Percentiles rank a stretch among this genome's conserved stretches.
Conservation (phyloP, 768 basidiomycete species). For the Podaxis rugospora region DNA sequence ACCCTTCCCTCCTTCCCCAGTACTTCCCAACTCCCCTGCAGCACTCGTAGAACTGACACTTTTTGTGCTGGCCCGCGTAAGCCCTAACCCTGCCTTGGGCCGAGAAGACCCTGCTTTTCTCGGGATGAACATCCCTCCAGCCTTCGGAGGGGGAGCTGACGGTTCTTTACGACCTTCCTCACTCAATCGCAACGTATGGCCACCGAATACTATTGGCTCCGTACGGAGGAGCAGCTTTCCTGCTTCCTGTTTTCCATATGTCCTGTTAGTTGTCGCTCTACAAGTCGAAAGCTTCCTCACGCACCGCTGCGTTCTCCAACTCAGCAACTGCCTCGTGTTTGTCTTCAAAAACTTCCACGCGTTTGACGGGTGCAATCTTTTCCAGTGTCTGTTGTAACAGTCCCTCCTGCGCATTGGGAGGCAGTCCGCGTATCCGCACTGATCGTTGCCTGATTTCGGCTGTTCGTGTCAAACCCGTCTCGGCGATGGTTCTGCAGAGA, state of each 20-base stretch:
- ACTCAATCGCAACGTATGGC: conserved; percentile 50
- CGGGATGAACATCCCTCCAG: conserved; percentile 61
- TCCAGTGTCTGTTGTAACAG: conserved; percentile 87
- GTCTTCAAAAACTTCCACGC: conserved; percentile 71
- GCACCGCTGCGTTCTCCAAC: conserved; percentile 60
- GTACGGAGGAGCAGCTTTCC: conserved; percentile 70
- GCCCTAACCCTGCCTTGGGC: conserved; percentile 70
- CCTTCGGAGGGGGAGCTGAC: conserved; percentile 29
- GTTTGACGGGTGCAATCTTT: conserved; percentile 64
- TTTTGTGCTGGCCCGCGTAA: conserved; percentile 23
- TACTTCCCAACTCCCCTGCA: conserved; percentile 16
- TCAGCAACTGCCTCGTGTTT: conserved; percentile 60
- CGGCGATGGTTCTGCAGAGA: conserved; percentile 23
- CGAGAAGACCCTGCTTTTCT: conserved; percentile 54
- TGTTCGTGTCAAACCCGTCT: conserved; percentile 50
- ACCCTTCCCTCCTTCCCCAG: conserved; percentile 37
- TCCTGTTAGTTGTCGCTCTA: not conserved
- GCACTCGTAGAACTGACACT: conserved; percentile 3
- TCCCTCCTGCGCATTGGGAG: conserved; percentile 79
- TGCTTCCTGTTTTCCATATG: conserved; percentile 56
- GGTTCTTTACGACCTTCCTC: conserved; percentile 43
- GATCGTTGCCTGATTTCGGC: conserved; percentile 65
- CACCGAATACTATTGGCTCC: conserved; percentile 71
- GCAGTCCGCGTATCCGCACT: conserved; percentile 72
- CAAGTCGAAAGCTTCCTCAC: conserved; percentile 17